Evolutionary conservation across 192 early-diverging fungal genomes (phyloP).

Genomic region (Ramicandelaber brevisporus): DNA sequence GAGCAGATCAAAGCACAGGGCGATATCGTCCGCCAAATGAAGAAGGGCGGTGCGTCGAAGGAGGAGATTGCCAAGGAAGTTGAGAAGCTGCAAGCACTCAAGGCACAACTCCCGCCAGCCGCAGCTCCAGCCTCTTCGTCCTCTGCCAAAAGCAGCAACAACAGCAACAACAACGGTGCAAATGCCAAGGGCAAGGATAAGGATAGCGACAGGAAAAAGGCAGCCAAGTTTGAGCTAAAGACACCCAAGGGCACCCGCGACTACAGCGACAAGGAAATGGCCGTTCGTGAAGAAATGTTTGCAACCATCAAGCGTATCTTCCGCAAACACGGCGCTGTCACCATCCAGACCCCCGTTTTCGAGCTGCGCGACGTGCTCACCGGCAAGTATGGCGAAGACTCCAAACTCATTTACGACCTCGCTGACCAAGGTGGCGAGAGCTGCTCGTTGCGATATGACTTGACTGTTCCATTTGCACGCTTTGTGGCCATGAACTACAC

Average conservation of each 20-base stretch:
- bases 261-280: constrained; percentile 89
- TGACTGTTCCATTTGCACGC: constrained; percentile 94
- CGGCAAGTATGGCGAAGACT: constrained; percentile 97
- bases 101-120: constrained; percentile 24
- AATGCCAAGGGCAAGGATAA: constrained; percentile 1
- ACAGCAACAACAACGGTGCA: constrained; percentile 3
- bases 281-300: constrained; percentile 83
- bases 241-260: constrained; percentile 88
- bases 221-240: constrained; percentile 37
- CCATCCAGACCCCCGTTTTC: constrained; percentile 97
- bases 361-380: constrained; percentile 89
- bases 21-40: constrained; percentile 27
- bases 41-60: constrained; percentile 29
- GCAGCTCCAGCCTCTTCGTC: constrained; percentile 7
- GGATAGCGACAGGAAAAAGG: constrained; percentile 10
- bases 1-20: constrained; percentile 30
- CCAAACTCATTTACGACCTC: constrained; percentile 94
- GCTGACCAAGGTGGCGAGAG: constrained; percentile 91
- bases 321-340: constrained; percentile 90
- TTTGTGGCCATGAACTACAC: constrained; percentile 80
- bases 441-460: constrained; percentile 86
- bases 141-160: constrained; percentile 6
- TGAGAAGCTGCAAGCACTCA: constrained; percentile 23
- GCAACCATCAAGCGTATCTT: constrained; percentile 63
- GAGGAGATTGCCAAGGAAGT: constrained; percentile 26